These are phyloP conservation scores for Neurospora sp. DNA, from an alignment of 495 filamentous ascomycete species.

Conservation along the genomic window DNA sequence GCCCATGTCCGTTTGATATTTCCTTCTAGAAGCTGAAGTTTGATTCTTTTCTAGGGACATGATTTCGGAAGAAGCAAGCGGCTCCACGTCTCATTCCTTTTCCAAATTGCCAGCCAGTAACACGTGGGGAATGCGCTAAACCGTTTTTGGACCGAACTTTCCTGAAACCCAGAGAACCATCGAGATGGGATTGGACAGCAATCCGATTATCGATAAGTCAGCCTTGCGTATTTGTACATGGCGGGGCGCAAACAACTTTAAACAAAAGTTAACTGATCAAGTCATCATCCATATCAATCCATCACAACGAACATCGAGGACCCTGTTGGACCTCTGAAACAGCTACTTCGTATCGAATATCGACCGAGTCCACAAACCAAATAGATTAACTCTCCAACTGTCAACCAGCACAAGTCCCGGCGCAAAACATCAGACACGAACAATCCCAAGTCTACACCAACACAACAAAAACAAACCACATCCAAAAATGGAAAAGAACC, in stretches of 20 bases:
- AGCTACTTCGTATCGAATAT: neutral
- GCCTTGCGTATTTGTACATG: neutral
- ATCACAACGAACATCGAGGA: neutral
- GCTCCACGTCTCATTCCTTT: neutral
- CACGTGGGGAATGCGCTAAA: constrained; percentile 8
- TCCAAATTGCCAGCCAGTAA: neutral
- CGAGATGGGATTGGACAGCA: neutral
- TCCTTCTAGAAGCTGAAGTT: neutral
- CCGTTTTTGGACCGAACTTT: constrained; percentile 22
- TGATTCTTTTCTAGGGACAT: neutral
- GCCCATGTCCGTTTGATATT: neutral
- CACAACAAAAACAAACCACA: constrained; percentile 3
- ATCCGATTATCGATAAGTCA: neutral
- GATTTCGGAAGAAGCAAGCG: neutral
- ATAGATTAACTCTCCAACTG: neutral
- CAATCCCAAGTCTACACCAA: neutral
- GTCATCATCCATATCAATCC: neutral
- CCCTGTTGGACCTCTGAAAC: neutral
- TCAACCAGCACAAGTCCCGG: neutral
- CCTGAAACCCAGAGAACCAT: constrained; percentile 21
- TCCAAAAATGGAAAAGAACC: constrained; percentile 32
- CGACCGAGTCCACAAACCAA: neutral
- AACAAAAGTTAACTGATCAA: neutral
- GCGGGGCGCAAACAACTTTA: neutral
- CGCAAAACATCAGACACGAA: neutral